Evolutionary conservation across 2,329 filamentous ascomycete species (phyloP).

Genomic region (Blastomyces silverae): DNA sequence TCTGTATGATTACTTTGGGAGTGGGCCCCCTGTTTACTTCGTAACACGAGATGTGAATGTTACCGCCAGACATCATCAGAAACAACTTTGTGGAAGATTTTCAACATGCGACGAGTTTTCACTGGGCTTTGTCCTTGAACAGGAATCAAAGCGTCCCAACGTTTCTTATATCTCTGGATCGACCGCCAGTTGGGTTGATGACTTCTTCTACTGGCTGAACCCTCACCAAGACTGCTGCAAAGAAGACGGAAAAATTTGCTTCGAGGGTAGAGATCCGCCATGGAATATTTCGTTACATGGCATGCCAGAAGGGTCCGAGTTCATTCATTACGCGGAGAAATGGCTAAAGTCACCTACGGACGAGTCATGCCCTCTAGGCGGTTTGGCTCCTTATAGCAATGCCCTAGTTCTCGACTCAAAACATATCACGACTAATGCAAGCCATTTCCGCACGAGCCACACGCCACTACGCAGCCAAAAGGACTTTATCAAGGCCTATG

Average conservation of each 20-base stretch:
- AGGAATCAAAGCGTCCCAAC: constrained; percentile 82
- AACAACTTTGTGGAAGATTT: constrained; percentile 83
- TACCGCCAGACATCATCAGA: constrained; percentile 68
- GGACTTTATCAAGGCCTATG: constrained; percentile 89
- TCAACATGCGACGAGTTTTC: constrained; percentile 80
- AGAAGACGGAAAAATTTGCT: constrained; percentile 66
- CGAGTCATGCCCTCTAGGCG: constrained; percentile 78
- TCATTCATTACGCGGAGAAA: constrained; percentile 73
- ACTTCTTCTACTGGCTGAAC: constrained; percentile 96
- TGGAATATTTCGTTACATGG: constrained; percentile 88
- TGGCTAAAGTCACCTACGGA: constrained; percentile 77
- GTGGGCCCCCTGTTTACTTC: constrained; percentile 92
- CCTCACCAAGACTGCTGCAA: constrained; percentile 72
- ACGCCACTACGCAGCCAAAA: constrained; percentile 78
- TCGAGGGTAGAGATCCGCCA: constrained; percentile 64
- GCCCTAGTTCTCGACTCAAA: constrained; percentile 72
- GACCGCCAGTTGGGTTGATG: constrained; percentile 92
- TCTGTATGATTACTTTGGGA: constrained; percentile 83
- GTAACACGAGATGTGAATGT: constrained; percentile 76
- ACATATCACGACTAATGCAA: constrained; percentile 63
- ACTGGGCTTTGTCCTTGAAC: constrained; percentile 82
- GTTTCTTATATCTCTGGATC: constrained; percentile 83
- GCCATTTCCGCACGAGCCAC: constrained; percentile 87
- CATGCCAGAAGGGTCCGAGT: constrained; percentile 92
- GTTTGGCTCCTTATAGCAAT: constrained; percentile 77